A percentile compares a stretch with the other conserved stretches of the same genome.
Conservation (phyloP, 257 asterid genomes). For the Solanum neorickii region DNA sequence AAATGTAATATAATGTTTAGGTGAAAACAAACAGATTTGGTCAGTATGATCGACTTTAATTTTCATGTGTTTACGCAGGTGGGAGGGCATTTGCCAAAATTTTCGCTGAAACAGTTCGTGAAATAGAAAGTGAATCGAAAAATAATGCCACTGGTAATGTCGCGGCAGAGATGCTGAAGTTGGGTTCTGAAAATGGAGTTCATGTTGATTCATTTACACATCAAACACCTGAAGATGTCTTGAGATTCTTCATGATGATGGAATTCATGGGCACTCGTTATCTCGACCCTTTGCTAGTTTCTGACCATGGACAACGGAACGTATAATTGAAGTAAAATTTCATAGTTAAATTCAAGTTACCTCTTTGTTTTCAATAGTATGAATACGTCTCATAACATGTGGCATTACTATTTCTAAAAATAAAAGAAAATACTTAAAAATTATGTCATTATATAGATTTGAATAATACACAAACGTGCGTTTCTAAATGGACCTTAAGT, state of each 20-base stretch:
- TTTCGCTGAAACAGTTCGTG: constrained; percentile 10
- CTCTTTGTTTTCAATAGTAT: too few relatives aligned
- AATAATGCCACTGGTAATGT: background rate
- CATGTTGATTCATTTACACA: background rate
- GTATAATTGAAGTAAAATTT: background rate
- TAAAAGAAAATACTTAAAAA: background rate
- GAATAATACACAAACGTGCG: background rate
- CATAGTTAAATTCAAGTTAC: background rate
- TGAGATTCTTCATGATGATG: constrained; percentile 22
- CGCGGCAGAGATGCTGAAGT: background rate
- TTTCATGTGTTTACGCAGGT: constrained; percentile 4
- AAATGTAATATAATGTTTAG: background rate
- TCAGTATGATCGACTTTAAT: background rate
- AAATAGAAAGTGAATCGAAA: constrained; percentile 21
- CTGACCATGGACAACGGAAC: background rate
- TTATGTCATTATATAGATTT: too few relatives aligned
- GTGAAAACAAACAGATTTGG: background rate
- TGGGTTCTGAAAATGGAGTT: background rate
- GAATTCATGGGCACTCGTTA: constrained; percentile 14
- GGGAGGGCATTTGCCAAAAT: constrained; percentile 13
- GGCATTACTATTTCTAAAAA: background rate
- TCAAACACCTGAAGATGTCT: constrained; percentile 18
- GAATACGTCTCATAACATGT: too few relatives aligned
- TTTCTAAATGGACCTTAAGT: background rate
- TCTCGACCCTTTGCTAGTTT: constrained; percentile 13